Conservation (phyloP, 1,284 basidiomycete species). For the Trichosporon ovoides region DNA sequence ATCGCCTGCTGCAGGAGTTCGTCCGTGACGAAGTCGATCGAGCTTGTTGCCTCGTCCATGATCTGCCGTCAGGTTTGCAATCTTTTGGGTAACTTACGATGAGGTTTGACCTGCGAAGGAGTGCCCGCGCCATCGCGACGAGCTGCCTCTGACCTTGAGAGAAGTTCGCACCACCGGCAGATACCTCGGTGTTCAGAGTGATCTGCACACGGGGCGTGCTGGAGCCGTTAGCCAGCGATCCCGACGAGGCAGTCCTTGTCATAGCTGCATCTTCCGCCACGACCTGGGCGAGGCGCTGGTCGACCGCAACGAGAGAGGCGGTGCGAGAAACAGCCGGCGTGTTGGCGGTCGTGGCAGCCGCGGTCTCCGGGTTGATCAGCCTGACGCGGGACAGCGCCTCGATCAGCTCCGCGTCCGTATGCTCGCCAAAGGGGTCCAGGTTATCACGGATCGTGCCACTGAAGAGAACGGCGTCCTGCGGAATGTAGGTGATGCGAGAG, state of each 20-base stretch:
- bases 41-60: conserved; percentile 76
- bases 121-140: conserved; percentile 62
- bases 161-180: conserved; percentile 74
- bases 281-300: not conserved
- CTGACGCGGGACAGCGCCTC: conserved; percentile 49
- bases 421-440: conserved; percentile 78
- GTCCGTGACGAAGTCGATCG: conserved; percentile 68
- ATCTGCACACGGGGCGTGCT: conserved; percentile 49
- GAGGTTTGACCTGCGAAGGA: conserved; percentile 67
- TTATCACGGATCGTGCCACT: conserved; percentile 80
- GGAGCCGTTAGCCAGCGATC: not conserved
- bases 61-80: conserved; percentile 46
- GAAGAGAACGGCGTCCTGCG: conserved; percentile 70
- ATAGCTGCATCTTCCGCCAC: not conserved
- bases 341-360: not conserved
- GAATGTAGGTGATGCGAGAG: conserved; percentile 50
- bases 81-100: conserved; percentile 50
- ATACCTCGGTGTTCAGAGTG: conserved; percentile 65
- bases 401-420: conserved; percentile 70
- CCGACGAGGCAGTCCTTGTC: conserved; percentile 7
- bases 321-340: not conserved
- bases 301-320: not conserved
- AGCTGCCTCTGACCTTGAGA: conserved; percentile 79
- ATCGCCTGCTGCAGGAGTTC: conserved; percentile 71
- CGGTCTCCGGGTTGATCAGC: conserved; percentile 20